phyloP scores from a whole-genome alignment of 1,284 basidiomycete genomes.

The Golubevia sp. region DNA sequence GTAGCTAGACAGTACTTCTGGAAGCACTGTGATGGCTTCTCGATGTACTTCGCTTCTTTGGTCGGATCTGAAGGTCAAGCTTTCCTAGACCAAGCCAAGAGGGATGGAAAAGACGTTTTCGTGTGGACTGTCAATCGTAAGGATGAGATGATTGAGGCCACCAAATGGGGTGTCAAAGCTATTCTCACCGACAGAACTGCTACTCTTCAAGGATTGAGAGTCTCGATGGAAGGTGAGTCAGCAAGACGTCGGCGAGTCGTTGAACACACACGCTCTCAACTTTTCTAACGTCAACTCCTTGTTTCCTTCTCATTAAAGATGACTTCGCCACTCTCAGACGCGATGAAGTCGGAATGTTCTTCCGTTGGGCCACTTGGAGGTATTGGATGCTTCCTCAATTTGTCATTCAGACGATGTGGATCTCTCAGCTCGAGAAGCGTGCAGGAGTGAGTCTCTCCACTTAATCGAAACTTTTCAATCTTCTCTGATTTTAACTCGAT shows the following conservation, averaged over 20 bases:
- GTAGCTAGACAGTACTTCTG: constrained; percentile 87
- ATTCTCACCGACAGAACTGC: constrained; percentile 85
- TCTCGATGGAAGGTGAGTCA: constrained; percentile 69
- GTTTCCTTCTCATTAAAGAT: not conserved
- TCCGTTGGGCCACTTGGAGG: constrained; percentile 48
- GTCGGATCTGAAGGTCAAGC: constrained; percentile 72
- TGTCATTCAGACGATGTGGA: constrained; percentile 35
- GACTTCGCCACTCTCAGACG: constrained; percentile 35
- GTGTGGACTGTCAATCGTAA: constrained; percentile 96
- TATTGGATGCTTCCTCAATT: constrained; percentile 45
- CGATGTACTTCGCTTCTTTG: constrained; percentile 77
- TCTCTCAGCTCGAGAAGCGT: constrained; percentile 35
- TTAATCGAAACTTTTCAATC: not conserved
- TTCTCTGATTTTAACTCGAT: not conserved
- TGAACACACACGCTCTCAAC: not conserved
- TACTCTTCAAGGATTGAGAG: constrained; percentile 75
- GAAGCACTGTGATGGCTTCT: constrained; percentile 85
- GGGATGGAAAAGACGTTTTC: constrained; percentile 79
- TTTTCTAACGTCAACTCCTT: constrained; percentile 1
- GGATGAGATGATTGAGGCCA: constrained; percentile 92
- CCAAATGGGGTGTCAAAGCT: constrained; percentile 85
- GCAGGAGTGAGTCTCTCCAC: constrained; percentile 30
- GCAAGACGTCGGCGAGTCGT: constrained; percentile 2
- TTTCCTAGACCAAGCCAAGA: constrained; percentile 79
- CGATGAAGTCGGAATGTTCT: constrained; percentile 46